Conservation (phyloP, 1,139 yeast genomes). For the Pichia sp. region DNA sequence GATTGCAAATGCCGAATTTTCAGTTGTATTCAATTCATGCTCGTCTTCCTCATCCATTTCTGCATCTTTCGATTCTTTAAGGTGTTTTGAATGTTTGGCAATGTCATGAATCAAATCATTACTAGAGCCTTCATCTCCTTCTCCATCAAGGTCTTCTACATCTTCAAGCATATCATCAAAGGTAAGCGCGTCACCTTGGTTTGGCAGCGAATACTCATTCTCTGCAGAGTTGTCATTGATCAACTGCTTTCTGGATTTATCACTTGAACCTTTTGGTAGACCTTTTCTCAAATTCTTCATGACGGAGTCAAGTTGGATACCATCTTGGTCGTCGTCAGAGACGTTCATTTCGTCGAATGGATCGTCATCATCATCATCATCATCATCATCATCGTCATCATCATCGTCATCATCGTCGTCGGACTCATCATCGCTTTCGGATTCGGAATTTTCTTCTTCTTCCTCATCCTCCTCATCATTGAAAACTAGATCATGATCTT, state of each 20-base stretch:
- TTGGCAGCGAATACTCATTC: constrained; percentile 67
- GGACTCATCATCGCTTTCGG: no score
- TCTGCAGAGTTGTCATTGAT: constrained; percentile 57
- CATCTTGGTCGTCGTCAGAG: constrained; percentile 27
- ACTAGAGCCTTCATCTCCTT: constrained; percentile 34
- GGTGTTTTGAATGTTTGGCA: constrained; percentile 10
- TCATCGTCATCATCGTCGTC: constrained; percentile 29
- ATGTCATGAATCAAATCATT: constrained; percentile 15
- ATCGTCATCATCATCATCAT: constrained; percentile 28
- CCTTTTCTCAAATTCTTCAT: constrained; percentile 28
- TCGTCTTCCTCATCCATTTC: constrained; percentile 28
- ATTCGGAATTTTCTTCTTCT: no score
- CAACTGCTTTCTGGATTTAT: constrained; percentile 39
- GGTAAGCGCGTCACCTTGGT: constrained; percentile 53
- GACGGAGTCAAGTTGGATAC: constrained; percentile 26
- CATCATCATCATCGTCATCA: constrained; percentile 21
- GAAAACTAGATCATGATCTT: constrained; percentile 31
- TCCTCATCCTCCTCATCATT: constrained; percentile 22
- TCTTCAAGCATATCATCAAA: constrained; percentile 72
- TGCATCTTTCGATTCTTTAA: constrained; percentile 1
- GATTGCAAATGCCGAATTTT: constrained; percentile 54
- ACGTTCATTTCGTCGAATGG: constrained; percentile 27
- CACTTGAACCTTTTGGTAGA: constrained; percentile 26
- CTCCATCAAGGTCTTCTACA: constrained; percentile 43
- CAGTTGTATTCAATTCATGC: constrained; percentile 23